Conservation (phyloP, 108 stramenopile species). For the Pseudonitzschia pungens region DNA sequence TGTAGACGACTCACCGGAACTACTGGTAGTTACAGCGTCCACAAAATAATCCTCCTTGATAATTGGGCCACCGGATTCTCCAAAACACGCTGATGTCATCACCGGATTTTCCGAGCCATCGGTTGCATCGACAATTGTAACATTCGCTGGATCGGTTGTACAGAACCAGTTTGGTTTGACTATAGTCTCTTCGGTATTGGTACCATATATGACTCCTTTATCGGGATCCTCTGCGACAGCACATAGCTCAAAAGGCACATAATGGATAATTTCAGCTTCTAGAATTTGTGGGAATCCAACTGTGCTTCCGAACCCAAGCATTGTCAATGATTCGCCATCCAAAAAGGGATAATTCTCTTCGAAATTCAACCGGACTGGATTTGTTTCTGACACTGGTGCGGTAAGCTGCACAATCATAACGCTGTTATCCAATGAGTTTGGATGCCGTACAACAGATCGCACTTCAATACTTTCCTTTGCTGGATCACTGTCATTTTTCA, state of each 20-base stretch:
- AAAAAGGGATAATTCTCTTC: conserved; percentile 10
- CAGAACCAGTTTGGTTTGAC: conserved; percentile 25
- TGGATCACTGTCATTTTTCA: not conserved
- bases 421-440: conserved; percentile 6
- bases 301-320: conserved; percentile 28
- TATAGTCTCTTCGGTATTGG: not conserved
- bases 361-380: conserved; percentile 18
- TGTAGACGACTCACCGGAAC: not conserved
- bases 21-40: not conserved
- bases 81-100: conserved; percentile 8
- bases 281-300: conserved; percentile 8
- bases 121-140: too few relatives aligned
- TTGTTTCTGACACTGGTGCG: not conserved
- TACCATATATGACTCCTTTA: conserved; percentile 6
- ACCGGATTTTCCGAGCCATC: not conserved
- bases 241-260: conserved; percentile 17
- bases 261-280: conserved; percentile 17
- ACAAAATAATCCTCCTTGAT: not conserved
- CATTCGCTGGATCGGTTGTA: conserved; percentile 11
- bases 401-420: conserved; percentile 21
- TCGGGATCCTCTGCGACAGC: conserved; percentile 12
- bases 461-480: not conserved
- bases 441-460: not conserved
- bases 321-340: conserved; percentile 1
- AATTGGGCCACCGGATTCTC: conserved; percentile 31